Base-by-base conservation (phyloP, 305 asterid genomes). In the Euphrasia arctica region DNA sequence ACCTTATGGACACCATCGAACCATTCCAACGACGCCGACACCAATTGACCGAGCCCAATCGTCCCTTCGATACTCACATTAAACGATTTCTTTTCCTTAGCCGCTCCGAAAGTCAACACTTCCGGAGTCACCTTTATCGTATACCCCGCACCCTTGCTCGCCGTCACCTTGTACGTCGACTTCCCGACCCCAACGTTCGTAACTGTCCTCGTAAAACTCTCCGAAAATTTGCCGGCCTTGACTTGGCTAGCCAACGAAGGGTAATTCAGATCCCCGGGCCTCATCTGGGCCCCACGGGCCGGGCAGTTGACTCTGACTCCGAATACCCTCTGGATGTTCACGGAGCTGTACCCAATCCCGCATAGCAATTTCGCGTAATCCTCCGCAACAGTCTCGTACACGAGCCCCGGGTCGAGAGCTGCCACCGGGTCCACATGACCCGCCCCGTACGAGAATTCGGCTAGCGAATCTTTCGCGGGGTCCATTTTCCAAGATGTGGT, bases 351-450 rank as follows among this genome's bases (percentile, higher is more conserved):
- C n/a, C 83, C 78, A 54, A 64, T 9, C 27, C 64, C 31, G 42
- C 83, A 75, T 0, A 78, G 66, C 60, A 75, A 29, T 4, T 58
- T 58, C 61, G 62, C 25, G 14, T 75, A 75, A 54, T 75, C 78
- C 22, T 66, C 78, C 0, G 28, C 4, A 14, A 34, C 8, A 3
- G 75, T 75, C 14, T 82, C 80, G n/a, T 75, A 82, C 14, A 75
- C 80, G 0, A 80, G 74, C 25, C 83, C 83, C 0, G 85, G 82
- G 52, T 72, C 36, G 4, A 57, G 58, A 10, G 88, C 82, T 68
- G 66, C 77, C 13, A 74, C 54, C 1, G 82, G 85, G 63, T 79
- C 70, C 10, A 78, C 63, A 54, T 78, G 78, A 13, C 83, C 82
- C 0, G 68, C 70, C 2, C 86, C 83, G 31, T 75, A 75, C 0